A percentile compares a stretch with the other conserved stretches of the same genome.
phyloP scores from a whole-genome alignment of 352 stramenopile genomes.

The Phytophthora niederhauseri region DNA sequence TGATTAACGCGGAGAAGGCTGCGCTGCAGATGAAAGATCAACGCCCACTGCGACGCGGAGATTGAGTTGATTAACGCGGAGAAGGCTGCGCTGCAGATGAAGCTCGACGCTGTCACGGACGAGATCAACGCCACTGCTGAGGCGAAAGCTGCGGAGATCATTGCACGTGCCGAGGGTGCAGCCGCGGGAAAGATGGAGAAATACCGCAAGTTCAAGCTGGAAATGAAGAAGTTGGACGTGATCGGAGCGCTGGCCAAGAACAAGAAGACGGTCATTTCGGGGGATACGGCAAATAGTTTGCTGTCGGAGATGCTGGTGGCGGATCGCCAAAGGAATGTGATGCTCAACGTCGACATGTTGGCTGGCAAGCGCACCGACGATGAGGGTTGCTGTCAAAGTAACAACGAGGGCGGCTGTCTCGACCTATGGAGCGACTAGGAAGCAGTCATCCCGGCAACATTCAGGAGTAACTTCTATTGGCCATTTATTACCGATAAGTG shows the following conservation, averaged over 20 bases:
- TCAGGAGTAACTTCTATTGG: too few relatives aligned
- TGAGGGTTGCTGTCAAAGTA: background rate
- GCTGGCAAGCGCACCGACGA: background rate
- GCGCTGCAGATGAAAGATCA: slow-evolving; percentile 45
- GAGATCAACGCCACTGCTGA: slow-evolving; percentile 37
- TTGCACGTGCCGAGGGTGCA: slow-evolving; percentile 48
- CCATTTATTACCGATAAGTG: too few relatives aligned
- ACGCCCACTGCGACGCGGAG: slow-evolving; percentile 44
- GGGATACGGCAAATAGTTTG: slow-evolving; percentile 55
- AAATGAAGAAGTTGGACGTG: slow-evolving; percentile 58
- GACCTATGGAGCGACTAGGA: background rate
- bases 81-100: slow-evolving; percentile 36
- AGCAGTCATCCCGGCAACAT: background rate
- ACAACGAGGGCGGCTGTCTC: background rate
- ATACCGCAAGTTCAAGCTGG: slow-evolving; percentile 40
- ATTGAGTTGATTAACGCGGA: slow-evolving; percentile 52
- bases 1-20: slow-evolving; percentile 48
- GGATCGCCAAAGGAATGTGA: slow-evolving; percentile 55
- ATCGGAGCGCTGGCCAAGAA: slow-evolving; percentile 49
- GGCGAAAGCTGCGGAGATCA: slow-evolving; percentile 51
- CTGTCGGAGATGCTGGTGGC: slow-evolving; percentile 63
- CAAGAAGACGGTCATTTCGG: slow-evolving; percentile 49
- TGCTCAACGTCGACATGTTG: slow-evolving; percentile 49
- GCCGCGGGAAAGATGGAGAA: slow-evolving; percentile 49
- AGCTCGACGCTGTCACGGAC: slow-evolving; percentile 43